Evolutionary conservation across 805 yeast genomes (phyloP), one percentile per base, ranked within the genome.

Genomic region (Torulaspora delbrueckii): DNA sequence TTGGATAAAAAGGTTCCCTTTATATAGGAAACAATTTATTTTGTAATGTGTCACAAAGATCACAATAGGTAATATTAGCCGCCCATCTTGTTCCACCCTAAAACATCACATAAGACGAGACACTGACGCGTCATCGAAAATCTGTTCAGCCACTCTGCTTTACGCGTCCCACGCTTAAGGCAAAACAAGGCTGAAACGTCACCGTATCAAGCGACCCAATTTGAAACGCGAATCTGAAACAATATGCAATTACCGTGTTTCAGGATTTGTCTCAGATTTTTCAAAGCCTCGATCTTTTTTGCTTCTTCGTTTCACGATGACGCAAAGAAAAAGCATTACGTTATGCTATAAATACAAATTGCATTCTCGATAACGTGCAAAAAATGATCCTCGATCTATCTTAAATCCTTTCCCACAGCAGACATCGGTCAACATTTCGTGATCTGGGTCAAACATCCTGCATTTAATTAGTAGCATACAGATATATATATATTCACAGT

Each of bases 1-100:
- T 27, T 2, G 8, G 31, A 27, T 2, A 18, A 7, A 14, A 14
- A 10, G 1, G 2, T 16, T 13, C 19, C 34, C 34, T 31, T 31
- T 31, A 31, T 31, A 31, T 31, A 31, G 19, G 7, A 13, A 31
- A 31, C 10, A 14, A n/a, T 8, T 19, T 18, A 14, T 16, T 16
- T 16, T 8, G 10, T 14, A 13, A 7, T 31, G 34, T 31, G 34
- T 39, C 42, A 39, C 42, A 39, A 36, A 35, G 38, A 42, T 19
- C 48, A 28, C 34, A 47, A 35, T 35, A 28, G 37, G 40, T 13
- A 27, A 26, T 25, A 42, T 35, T 46, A 46, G 49, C 49, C 49
- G 49, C 49, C 43, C 41, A 46, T 14, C 37, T n/a, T 37, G 40
- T 37, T 26, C 24, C 40, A 37, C 32, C 40, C 10, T 37, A 37